Percentiles rank a stretch among this genome's conserved stretches.
These are phyloP conservation scores for Penicillium odoratum DNA, from an alignment of 495 filamentous ascomycete genomes.

Conservation along the genomic window DNA sequence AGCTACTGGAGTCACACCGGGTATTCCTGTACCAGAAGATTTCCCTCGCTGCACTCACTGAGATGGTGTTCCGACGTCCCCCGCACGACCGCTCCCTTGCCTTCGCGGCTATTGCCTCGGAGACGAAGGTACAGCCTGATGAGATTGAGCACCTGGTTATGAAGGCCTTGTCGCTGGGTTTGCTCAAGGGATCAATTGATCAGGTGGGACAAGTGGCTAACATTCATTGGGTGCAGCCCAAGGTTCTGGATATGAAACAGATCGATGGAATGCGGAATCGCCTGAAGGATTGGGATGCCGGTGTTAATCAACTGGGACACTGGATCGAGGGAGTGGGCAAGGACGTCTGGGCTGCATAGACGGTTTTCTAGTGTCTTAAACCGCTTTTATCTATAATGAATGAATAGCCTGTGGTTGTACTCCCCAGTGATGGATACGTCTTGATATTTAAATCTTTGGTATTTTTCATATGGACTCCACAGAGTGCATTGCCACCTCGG, in stretches of 20 bases:
- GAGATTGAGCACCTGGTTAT: conserved; percentile 98
- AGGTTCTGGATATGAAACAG: conserved; percentile 93
- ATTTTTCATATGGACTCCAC: not conserved
- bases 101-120: conserved; percentile 80
- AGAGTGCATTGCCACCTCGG: not conserved
- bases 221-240: conserved; percentile 99
- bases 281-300: conserved; percentile 90
- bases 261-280: conserved; percentile 90
- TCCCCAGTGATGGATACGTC: not conserved
- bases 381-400: conserved; percentile 28
- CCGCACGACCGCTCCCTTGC: conserved; percentile 94
- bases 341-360: conserved; percentile 85
- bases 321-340: conserved; percentile 90
- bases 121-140: conserved; percentile 86
- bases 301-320: conserved; percentile 90
- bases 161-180: conserved; percentile 92
- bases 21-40: conserved; percentile 95
- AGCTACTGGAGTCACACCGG: conserved; percentile 75
- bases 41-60: conserved; percentile 89
- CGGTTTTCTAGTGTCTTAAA: conserved; percentile 11
- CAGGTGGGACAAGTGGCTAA: conserved; percentile 91
- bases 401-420: conserved; percentile 22
- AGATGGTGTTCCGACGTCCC: conserved; percentile 93
- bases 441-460: conserved; percentile 13
- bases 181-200: conserved; percentile 91